These are phyloP conservation scores for Cerrena zonata DNA, from an alignment of 1,284 basidiomycete genomes.

Conservation along the genomic window DNA sequence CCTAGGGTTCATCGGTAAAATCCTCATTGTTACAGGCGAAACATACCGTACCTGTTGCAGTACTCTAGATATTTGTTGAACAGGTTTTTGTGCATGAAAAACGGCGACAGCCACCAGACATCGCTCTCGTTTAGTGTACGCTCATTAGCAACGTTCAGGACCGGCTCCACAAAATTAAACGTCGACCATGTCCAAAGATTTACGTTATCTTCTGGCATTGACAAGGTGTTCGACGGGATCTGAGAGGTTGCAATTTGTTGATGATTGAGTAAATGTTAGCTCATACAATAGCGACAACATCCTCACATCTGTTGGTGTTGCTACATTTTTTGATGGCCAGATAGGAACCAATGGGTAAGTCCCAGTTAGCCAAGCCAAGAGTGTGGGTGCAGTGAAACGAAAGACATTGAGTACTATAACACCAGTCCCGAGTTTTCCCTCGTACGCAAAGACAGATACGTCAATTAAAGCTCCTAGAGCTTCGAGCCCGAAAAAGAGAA, in stretches of 20 bases:
- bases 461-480: constrained; percentile 32
- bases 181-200: constrained; percentile 75
- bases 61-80: constrained; percentile 61
- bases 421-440: constrained; percentile 10
- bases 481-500: constrained; percentile 39
- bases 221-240: constrained; percentile 44
- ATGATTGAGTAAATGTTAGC: too few relatives aligned
- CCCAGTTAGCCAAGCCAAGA: constrained; percentile 47
- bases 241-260: too few relatives aligned
- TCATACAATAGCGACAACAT: not conserved
- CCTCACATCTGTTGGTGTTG: constrained; percentile 40
- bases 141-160: constrained; percentile 52
- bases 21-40: not conserved
- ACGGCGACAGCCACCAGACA: constrained; percentile 68
- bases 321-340: constrained; percentile 43
- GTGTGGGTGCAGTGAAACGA: constrained; percentile 30
- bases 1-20: constrained; percentile 23
- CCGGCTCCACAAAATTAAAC: constrained; percentile 70
- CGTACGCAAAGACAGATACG: constrained; percentile 24
- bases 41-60: constrained; percentile 20
- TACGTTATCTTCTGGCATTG: constrained; percentile 68
- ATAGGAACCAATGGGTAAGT: constrained; percentile 44
- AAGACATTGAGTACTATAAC: constrained; percentile 25
- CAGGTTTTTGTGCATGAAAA: constrained; percentile 64
- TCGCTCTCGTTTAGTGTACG: constrained; percentile 64